Base-by-base conservation (phyloP, 345 rosid genomes). In the Arabidopsis thaliana region DNA sequence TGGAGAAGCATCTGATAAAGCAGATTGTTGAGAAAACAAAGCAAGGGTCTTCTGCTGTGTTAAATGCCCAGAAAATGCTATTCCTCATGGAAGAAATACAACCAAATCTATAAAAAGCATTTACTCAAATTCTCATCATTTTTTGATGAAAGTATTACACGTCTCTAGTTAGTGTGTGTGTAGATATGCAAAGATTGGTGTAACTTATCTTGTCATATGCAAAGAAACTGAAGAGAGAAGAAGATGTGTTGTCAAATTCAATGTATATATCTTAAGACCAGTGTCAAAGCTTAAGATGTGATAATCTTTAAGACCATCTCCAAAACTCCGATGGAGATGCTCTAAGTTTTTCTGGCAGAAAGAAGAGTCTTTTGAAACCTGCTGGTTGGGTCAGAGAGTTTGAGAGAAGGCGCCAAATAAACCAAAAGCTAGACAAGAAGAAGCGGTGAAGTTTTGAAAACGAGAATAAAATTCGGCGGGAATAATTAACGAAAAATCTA, bases 1-100 rank as follows among this genome's bases (percentile, higher is more conserved):
- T 83, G 79, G 90, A 86, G 88, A 85, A 81, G 81, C 77, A 79
- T 64, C 67, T 93, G 78, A 91, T 93, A 67, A 81, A 87, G 70
- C 92, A 89, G 75, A 87, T 91, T 45, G 87, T 91, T 59, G 96
- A 93, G 85, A 86, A 86, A 78, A 82, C 89, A 65, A 93, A 82
- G 80, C 85, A 81, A 81, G 96, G 94, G 14, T 83, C 91, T 30
- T 90, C 93, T 24, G 88, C 67, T 24, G 76, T 91, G 71, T 37
- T 88, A 8, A 87, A 89, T 71, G 96, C 94, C 9, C 93, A 86
- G 76, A 84, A 73, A 16, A 33, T 82, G 76, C 56, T 91, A 56
- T 79, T 81, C 57, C 82, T 85, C 14, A 59, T 76, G 82, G 82
- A 83, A 55, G 84, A 87, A 38, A 73, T 8, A 46, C 70, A 53